Base-by-base conservation (phyloP, 2,329 filamentous ascomycete species). In the Cladosporium oxysporum region DNA sequence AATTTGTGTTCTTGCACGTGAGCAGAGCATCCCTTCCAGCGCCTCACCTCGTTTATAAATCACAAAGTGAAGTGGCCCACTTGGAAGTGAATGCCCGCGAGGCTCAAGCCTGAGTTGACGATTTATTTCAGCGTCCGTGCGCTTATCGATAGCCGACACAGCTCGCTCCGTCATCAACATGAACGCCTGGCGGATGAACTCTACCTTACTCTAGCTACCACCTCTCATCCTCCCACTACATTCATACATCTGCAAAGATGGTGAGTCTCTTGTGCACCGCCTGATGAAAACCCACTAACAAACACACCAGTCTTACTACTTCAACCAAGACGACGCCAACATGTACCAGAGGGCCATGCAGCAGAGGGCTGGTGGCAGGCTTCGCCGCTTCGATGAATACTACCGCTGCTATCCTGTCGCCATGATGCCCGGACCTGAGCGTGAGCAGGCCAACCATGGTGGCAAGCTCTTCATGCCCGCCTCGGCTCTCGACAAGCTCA, bases 381-480 rank as follows among this genome's bases (percentile, higher is more conserved):
- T 80, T 72, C 91, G 92, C 73, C 91, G 93, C 67, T 99, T 99
- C 82, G 94, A 99, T 79, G 95, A 99, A 80, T 98, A 97, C 83
- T 98, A 97, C 81, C 90, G 95, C 74, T 97, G 93, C 83, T 99
- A 98, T 76, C 95, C 95, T 52, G 87, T 97, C 74, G 89, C 90
- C 73, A 98, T 99, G 93, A 88, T 96, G 69, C 92, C 93, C 14
- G 93, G 94, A 2, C 88, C 92, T 44, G 93, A 97, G 74, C 87
- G 95, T 71, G 90, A 91, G 62, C 90, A 93, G 71, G 89, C 96
- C 68, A 98, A 98, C 83, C 93, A 95, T 76, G 95, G 95, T 71
- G 96, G 94, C 79, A 99, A 99, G 83, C 94, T 99, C 73, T 92
- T 99, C 76, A 88, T 99, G 69, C 95, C 95, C n/a, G 91, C 95